phyloP scores from a whole-genome alignment of 345 rosid species.

The Acer saccharum region DNA sequence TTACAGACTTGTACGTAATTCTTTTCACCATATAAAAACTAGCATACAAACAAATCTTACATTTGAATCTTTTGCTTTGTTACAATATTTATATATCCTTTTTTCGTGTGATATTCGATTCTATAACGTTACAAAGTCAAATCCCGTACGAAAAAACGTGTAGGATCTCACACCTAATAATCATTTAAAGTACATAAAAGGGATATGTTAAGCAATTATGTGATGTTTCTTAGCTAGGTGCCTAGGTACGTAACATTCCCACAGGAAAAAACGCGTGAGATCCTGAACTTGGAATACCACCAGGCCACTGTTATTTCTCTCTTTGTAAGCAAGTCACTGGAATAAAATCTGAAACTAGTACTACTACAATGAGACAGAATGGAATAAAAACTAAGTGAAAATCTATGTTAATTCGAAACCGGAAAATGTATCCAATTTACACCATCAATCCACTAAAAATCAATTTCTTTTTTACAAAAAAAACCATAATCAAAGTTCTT shows the following conservation, averaged over 20 bases:
- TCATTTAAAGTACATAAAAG: no score
- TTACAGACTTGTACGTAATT: constrained; percentile 13
- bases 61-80: constrained; percentile 2
- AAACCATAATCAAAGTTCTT: constrained; percentile 2
- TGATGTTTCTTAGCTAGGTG: no score
- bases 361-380: neutral
- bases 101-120: no score
- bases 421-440: constrained; percentile 34
- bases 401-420: constrained; percentile 26
- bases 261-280: neutral
- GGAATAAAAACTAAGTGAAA: neutral
- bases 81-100: neutral
- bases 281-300: neutral
- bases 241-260: no score
- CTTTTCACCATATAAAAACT: neutral
- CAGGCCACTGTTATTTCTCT: neutral
- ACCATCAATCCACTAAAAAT: constrained; percentile 22
- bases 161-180: no score
- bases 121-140: no score
- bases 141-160: no score
- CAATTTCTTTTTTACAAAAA: constrained; percentile 16
- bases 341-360: no score
- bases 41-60: constrained; percentile 8
- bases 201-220: no score
- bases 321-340: neutral